Percentiles rank a stretch among this genome's conserved stretches.
Evolutionary conservation across 805 yeast species (phyloP).

Genomic region (Yamadazyma akitaensis): DNA sequence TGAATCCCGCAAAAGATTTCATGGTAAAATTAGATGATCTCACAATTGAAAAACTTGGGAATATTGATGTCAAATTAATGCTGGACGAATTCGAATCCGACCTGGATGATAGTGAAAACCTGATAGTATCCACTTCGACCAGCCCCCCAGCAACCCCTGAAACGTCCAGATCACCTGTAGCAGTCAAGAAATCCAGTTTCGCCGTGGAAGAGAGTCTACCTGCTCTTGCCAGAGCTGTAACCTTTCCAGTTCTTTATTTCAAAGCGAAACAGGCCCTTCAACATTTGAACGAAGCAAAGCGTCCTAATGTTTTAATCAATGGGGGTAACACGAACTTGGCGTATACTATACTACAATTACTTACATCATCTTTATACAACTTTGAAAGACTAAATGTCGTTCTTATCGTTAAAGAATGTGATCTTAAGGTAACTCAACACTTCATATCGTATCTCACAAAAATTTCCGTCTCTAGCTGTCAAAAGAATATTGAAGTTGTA

Average conservation of each 20-base stretch:
- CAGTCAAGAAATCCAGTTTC: constrained; percentile 3
- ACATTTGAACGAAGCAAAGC: constrained; percentile 18
- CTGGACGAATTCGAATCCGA: constrained; percentile 7
- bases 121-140: background rate
- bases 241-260: constrained; percentile 34
- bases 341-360: constrained; percentile 30
- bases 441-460: constrained; percentile 20
- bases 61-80: constrained; percentile 23
- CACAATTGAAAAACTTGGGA: constrained; percentile 18
- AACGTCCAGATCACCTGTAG: background rate
- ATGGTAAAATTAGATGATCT: constrained; percentile 26
- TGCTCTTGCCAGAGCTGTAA: constrained; percentile 30
- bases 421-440: constrained; percentile 11
- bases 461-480: constrained; percentile 7
- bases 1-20: constrained; percentile 50
- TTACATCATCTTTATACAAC: constrained; percentile 27
- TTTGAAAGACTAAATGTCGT: constrained; percentile 27
- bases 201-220: constrained; percentile 19
- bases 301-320: constrained; percentile 34
- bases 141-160: background rate
- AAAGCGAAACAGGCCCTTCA: constrained; percentile 35
- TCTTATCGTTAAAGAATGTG: constrained; percentile 26
- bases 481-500: constrained; percentile 24
- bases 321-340: constrained; percentile 44
- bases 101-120: constrained; percentile 4